phyloP scores from a whole-genome alignment of 164 flowering plant species.

The grape (Vitis vinifera) region ASM3070453v1 NC_081806.1:1651001-1651500 shows the following conservation, averaged over 20 bases:
- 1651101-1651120: slow-evolving; percentile 87
- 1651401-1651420: too few relatives aligned
- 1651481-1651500: too few relatives aligned
- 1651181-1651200: slow-evolving; percentile 82
- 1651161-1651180: slow-evolving; percentile 91
- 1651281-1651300: slow-evolving; percentile 1
- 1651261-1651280: slow-evolving; percentile 93
- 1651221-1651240: slow-evolving; percentile 68
- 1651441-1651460: too few relatives aligned
- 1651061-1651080: slow-evolving; percentile 89
- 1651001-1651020: slow-evolving; percentile 99
- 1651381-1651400: too few relatives aligned
- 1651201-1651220: slow-evolving; percentile 63
- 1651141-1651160: slow-evolving; percentile 95
- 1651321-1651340: too few relatives aligned
- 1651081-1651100: slow-evolving; percentile 93
- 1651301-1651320: too few relatives aligned
- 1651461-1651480: too few relatives aligned
- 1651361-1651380: too few relatives aligned
- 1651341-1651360: too few relatives aligned
- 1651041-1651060: slow-evolving; percentile 91
- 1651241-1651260: slow-evolving; percentile 91
- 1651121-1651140: slow-evolving; percentile 93
- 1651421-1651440: too few relatives aligned
- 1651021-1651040: slow-evolving; percentile 84